phyloP scores from a whole-genome alignment of 2,329 filamentous ascomycete genomes.

The Fusarium brachygibbosum region DNA sequence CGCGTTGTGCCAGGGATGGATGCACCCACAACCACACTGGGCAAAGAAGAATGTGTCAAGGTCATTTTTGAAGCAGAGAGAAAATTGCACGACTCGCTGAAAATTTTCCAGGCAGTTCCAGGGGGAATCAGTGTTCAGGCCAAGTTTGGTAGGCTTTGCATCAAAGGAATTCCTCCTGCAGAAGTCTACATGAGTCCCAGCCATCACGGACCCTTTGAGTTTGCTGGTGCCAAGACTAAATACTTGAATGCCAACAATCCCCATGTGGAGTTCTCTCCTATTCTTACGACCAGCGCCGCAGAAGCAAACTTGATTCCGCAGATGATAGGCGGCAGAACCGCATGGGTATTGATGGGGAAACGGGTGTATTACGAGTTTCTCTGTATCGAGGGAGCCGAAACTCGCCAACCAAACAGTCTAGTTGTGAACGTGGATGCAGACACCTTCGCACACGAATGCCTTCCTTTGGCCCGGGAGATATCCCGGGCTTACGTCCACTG shows the following conservation, averaged over 20 bases:
- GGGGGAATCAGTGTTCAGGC: conserved; percentile 46
- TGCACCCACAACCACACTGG: neutral
- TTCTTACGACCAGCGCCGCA: conserved; percentile 47
- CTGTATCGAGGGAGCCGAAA: conserved; percentile 31
- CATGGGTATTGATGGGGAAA: conserved; percentile 40
- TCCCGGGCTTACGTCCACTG: conserved; percentile 51
- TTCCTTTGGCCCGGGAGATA: conserved; percentile 36
- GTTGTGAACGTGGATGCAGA: conserved; percentile 49
- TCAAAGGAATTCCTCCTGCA: conserved; percentile 38
- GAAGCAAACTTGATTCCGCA: conserved; percentile 45
- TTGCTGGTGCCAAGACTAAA: conserved; percentile 9
- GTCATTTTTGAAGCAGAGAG: conserved; percentile 27
- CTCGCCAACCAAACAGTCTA: conserved; percentile 14
- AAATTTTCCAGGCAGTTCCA: conserved; percentile 43
- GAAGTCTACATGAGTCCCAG: conserved; percentile 36
- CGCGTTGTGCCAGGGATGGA: conserved; percentile 28
- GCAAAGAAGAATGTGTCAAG: conserved; percentile 1
- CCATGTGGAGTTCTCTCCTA: conserved; percentile 47
- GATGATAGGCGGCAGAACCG: conserved; percentile 24
- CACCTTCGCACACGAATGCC: conserved; percentile 44
- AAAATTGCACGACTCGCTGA: conserved; percentile 27
- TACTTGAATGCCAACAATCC: conserved; percentile 19
- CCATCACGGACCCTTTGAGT: conserved; percentile 36
- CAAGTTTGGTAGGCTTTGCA: conserved; percentile 50
- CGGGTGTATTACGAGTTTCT: conserved; percentile 48